Evolutionary conservation across 495 filamentous ascomycete species (phyloP), one percentile per base, ranked within the genome.

Genomic region (Neurospora tetrasperma): DNA sequence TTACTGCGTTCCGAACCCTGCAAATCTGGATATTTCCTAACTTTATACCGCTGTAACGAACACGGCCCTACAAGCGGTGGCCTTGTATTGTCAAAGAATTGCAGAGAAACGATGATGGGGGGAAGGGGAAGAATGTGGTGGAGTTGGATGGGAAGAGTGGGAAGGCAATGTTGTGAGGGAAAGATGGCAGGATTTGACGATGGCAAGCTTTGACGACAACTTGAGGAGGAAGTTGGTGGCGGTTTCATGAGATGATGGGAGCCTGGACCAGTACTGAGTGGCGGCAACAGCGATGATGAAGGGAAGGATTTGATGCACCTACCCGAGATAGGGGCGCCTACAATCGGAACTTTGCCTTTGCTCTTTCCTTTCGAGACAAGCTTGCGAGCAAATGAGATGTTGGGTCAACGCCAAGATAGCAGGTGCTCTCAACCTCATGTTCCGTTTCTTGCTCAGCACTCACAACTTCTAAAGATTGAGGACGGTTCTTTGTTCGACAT

Each of bases 61-160:
- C n/a, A n/a, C n/a, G n/a, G n/a, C n/a, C n/a, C n/a, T 84, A 88
- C 20, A 69, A 74, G 0, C 20, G 75, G 70, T 80, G 75, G 42
- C 66, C 42, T 12, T 39, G 70, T 16, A 72, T 78, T 0, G 76
- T 76, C 0, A 70, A 70, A 0, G 74, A 69, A 31, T 23, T 74
- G 35, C 72, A 73, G 1, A 2, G 2, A 5, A 4, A 4, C 70
- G 3, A 5, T 18, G 14, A 31, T 31, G 35, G 8, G 2, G 27
- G 1, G 0, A 27, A 27, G 20, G 48, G 48, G 5, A 0, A 3
- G 6, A 62, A 62, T 35, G 6, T 18, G 54, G 54, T 35, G 14
- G 6, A 35, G 27, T 35, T 62, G 54, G 54, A 62, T 62, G 23
- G 7, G 27, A 62, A 18, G 6, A 18, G 54, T 4, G 54, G 54